phyloP scores from a whole-genome alignment of 495 filamentous ascomycete genomes.

The Achaetomiella virescens region DNA sequence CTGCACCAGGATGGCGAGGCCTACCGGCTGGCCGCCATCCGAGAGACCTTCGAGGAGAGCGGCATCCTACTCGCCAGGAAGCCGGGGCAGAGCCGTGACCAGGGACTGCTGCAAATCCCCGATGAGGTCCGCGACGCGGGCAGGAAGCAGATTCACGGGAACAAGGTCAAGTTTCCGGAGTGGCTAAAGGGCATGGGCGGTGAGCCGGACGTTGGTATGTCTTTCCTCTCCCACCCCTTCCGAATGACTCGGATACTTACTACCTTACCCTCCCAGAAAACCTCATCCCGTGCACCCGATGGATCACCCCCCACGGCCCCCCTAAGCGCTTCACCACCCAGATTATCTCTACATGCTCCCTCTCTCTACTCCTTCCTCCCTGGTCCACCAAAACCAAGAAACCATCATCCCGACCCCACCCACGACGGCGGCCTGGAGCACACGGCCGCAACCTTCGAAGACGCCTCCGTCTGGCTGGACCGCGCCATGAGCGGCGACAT shows the following conservation, averaged over 20 bases:
- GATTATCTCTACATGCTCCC: slow-evolving; percentile 96
- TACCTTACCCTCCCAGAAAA: slow-evolving; percentile 34
- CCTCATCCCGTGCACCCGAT: slow-evolving; percentile 80
- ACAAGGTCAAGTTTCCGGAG: slow-evolving; percentile 51
- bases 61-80: slow-evolving; percentile 71
- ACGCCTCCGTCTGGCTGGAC: slow-evolving; percentile 60
- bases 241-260: neutral
- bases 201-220: slow-evolving; percentile 58
- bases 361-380: slow-evolving; percentile 25
- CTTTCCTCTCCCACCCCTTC: neutral
- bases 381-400: slow-evolving; percentile 18
- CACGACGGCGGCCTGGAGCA: slow-evolving; percentile 82
- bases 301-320: slow-evolving; percentile 73
- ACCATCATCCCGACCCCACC: slow-evolving; percentile 55
- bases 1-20: slow-evolving; percentile 59
- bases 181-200: slow-evolving; percentile 62
- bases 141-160: slow-evolving; percentile 58
- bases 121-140: slow-evolving; percentile 57
- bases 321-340: slow-evolving; percentile 80
- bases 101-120: slow-evolving; percentile 47
- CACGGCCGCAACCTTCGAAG: slow-evolving; percentile 71
- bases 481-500: slow-evolving; percentile 58
- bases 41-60: slow-evolving; percentile 93
- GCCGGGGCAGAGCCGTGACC: slow-evolving; percentile 30
- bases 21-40: slow-evolving; percentile 73